Evolutionary conservation across 202 grass and related monocot genomes (phyloP).

Genomic region (Carex arenaria): DNA sequence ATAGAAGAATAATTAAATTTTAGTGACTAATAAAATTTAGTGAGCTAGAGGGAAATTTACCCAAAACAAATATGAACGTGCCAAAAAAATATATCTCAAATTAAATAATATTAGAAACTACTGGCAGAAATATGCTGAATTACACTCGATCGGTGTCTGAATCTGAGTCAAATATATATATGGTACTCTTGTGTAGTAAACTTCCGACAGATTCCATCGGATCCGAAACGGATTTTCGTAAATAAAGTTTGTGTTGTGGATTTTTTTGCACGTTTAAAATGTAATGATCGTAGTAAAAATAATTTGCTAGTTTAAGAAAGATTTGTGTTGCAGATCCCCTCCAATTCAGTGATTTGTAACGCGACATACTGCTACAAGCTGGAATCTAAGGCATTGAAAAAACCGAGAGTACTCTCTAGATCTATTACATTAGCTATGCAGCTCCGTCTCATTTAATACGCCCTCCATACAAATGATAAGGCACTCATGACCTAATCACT

Average conservation of each 20-base stretch:
- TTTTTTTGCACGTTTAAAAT: too few relatives aligned
- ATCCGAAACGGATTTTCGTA: neutral
- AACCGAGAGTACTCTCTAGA: too few relatives aligned
- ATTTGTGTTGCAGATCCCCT: neutral
- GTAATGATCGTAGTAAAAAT: too few relatives aligned
- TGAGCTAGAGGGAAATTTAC: too few relatives aligned
- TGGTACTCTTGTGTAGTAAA: neutral
- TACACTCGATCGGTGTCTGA: neutral
- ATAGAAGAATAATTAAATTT: too few relatives aligned
- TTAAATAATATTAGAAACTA: neutral
- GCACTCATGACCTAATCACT: constrained; percentile 84
- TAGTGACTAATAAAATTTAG: too few relatives aligned
- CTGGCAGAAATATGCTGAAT: neutral
- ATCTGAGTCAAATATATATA: neutral
- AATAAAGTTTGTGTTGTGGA: neutral
- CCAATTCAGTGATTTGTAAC: neutral
- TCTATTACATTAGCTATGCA: neutral
- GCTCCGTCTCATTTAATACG: neutral
- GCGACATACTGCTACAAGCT: neutral
- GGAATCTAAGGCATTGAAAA: neutral
- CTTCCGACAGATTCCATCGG: neutral
- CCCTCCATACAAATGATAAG: constrained; percentile 56
- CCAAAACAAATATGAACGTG: neutral
- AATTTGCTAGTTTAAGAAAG: neutral
- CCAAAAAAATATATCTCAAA: neutral